Evolutionary conservation across 768 basidiomycete genomes (phyloP).

Genomic region (Phaffia australis): DNA sequence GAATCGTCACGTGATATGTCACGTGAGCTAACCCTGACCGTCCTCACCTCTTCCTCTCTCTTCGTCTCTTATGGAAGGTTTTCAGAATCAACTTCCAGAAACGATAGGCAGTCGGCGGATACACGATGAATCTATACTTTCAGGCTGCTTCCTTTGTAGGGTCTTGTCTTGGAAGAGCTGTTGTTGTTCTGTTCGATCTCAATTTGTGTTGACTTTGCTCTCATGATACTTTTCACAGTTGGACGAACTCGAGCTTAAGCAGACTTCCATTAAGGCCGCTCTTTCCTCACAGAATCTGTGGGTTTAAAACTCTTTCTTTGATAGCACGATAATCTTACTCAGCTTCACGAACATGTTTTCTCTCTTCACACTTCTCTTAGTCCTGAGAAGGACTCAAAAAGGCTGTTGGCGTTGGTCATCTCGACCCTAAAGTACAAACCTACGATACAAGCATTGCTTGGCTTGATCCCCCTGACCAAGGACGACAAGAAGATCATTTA

Average conservation of each 20-base stretch:
- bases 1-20: no score
- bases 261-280: conserved; percentile 23
- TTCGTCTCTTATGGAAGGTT: no score
- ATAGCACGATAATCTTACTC: no score
- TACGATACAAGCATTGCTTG: conserved; percentile 60
- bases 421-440: conserved; percentile 89
- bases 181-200: neutral
- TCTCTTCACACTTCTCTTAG: neutral
- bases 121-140: conserved; percentile 18
- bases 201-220: neutral
- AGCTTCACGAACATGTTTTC: neutral
- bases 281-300: conserved; percentile 11
- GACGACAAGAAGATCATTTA: conserved; percentile 67
- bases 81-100: no score
- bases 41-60: no score
- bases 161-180: no score
- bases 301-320: no score
- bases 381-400: conserved; percentile 23
- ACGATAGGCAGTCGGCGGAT: no score
- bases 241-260: conserved; percentile 21
- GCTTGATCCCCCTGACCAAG: conserved; percentile 54
- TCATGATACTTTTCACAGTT: neutral
- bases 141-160: conserved; percentile 11
- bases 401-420: conserved; percentile 50
- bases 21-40: no score